phyloP scores from a whole-genome alignment of 2,329 filamentous ascomycete species.

The Scedosporium aurantiacum region DNA sequence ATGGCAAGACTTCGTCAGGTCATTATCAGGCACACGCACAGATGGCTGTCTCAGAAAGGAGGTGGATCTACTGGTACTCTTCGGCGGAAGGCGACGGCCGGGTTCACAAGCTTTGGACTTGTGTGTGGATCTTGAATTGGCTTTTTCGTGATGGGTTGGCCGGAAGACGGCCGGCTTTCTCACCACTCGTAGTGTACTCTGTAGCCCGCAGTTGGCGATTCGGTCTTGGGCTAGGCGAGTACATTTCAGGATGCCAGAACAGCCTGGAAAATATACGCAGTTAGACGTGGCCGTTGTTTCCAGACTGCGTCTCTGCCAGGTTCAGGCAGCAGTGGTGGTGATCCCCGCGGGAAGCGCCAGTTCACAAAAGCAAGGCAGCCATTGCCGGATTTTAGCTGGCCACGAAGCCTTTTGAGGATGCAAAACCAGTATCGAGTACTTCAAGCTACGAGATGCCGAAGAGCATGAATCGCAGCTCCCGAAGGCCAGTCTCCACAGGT shows the following conservation, averaged over 20 bases:
- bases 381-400: background rate
- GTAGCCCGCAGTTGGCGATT: too few relatives aligned
- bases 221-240: too few relatives aligned
- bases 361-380: background rate
- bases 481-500: background rate
- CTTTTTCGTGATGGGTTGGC: too few relatives aligned
- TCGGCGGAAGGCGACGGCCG: background rate
- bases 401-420: background rate
- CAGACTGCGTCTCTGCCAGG: background rate
- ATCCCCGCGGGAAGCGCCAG: background rate
- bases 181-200: too few relatives aligned
- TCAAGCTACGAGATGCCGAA: background rate
- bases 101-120: too few relatives aligned
- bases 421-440: too few relatives aligned
- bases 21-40: conserved; percentile 1
- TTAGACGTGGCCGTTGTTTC: background rate
- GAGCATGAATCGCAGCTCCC: background rate
- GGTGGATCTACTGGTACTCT: background rate
- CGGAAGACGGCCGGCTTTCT: too few relatives aligned
- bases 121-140: too few relatives aligned
- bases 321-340: background rate
- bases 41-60: background rate
- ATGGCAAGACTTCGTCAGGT: background rate
- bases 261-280: background rate
- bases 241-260: too few relatives aligned